Base-by-base conservation (phyloP, 179 eudicot species). In the Pouteria campechiana region DNA sequence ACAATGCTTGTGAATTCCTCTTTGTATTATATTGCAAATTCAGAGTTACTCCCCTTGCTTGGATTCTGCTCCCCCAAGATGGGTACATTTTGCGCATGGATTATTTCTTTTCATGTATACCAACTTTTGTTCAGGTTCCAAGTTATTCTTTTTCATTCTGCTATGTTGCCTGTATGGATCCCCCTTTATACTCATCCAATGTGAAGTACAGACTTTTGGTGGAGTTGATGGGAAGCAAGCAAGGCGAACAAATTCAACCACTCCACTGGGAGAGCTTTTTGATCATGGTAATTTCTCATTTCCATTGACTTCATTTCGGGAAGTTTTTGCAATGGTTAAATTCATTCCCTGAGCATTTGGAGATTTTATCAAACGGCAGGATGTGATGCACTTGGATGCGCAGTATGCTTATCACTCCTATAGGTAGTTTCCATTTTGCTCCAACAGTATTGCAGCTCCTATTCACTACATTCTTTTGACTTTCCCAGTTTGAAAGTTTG, bases 141-240 rank as follows among this genome's bases (percentile, higher is more conserved):
- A 32, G 24, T 19, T 17, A 41, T 32, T 5, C 17, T 42, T 17
- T 17, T 20, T 7, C 18, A 8, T 32, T 7, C 39, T 24, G 15
- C 11, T 32, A 17, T n/a, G n/a, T n/a, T n/a, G n/a, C 12, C n/a
- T 44, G 24, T 37, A n/a, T 29, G 17, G 20, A 23, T 10, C 25
- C 21, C 16, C 46, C 38, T 19, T 31, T 30, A 19, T 44, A 40
- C 33, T 44, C 46, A 35, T 50, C 18, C 41, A 20, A 50, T 41
- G 29, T 42, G 15, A 28, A 19, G 37, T 45, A 12, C 50, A 92
- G 99, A 92, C 99, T 49, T 92, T 92, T 55, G 99, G 83, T 67
- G 99, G 96, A 22, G 96, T 87, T 52, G 96, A 92, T 74, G 99
- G 99, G 39, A 92, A 92, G 69, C 99, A 92, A 73, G 99, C 99